Conservation (phyloP, 345 rosid genomes). For the Dovyalis caffra region DNA sequence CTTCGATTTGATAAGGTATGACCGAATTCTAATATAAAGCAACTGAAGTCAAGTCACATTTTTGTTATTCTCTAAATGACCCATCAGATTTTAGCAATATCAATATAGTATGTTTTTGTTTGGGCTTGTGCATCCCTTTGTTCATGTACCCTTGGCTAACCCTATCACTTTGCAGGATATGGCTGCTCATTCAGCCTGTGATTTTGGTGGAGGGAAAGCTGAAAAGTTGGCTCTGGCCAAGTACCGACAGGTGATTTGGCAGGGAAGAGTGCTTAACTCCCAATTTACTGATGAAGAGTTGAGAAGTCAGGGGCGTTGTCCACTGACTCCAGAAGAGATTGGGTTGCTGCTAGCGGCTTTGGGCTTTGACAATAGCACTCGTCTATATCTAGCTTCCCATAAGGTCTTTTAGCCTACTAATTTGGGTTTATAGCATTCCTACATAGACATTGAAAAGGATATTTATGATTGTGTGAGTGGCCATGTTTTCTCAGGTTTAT, state of each 20-base stretch:
- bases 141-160: not conserved
- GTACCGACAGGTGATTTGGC: conserved; percentile 88
- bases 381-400: conserved; percentile 94
- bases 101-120: not conserved
- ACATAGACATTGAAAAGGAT: not conserved
- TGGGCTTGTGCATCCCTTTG: not conserved
- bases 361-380: conserved; percentile 82
- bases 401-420: conserved; percentile 44
- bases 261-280: conserved; percentile 93
- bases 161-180: conserved; percentile 61
- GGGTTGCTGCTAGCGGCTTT: conserved; percentile 85
- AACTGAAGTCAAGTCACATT: not conserved
- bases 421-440: not conserved
- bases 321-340: conserved; percentile 93
- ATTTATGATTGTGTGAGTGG: not conserved
- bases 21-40: not conserved
- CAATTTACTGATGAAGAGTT: conserved; percentile 82
- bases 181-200: conserved; percentile 99
- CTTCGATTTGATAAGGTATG: conserved; percentile 94
- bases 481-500: conserved; percentile 54
- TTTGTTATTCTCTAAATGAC: not conserved
- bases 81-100: conserved; percentile 2
- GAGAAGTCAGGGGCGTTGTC: conserved; percentile 92
- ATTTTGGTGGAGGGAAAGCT: conserved; percentile 97
- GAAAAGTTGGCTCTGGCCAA: conserved; percentile 83